Base-by-base conservation (phyloP, 371 early-diverging fungal genomes). In the Encephalitozoon cuniculi region DNA sequence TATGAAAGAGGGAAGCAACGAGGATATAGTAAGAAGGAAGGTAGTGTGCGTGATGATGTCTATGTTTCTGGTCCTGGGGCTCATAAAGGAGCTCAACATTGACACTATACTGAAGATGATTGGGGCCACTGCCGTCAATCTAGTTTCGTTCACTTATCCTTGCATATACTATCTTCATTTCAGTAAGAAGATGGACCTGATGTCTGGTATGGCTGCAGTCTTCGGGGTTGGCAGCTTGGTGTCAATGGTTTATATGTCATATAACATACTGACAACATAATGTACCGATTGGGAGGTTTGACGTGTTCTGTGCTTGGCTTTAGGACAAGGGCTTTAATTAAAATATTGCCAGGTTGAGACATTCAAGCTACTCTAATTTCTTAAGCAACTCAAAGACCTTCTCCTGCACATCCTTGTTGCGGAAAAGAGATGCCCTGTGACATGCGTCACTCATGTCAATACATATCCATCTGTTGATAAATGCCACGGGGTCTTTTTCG, bases 391-490 rank as follows among this genome's bases (percentile, higher is more conserved):
- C 79, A 77, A 75, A 83, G 9, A 85, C 63, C 23, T 75, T 65
- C 18, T 79, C 73, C 55, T 85, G 85, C 28, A 85, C 79, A 21
- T 66, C 68, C 40, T 74, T 63, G 44, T 81, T 74, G 37, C 74
- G 77, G 63, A 82, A 82, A 52, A 80, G 76, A 7, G 53, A 53
- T 32, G 74, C 80, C 64, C 79, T 75, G n/a, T 71, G 71, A 55
- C 70, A 75, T 8, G 74, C 64, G 9, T 66, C 66, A 23, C 80
- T 76, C 32, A 70, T 75, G 6, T 79, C 77, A 34, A 79, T 59
- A 53, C 71, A 44, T 11, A 83, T 75, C 79, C 82, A 79, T 34
- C 64, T 75, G 68, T 74, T 75, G n/a, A 85, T 85, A 53, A 75
- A 82, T 18, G 68, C 21, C n/a, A 68, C 64, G 18, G 85, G 85